Evolutionary conservation across 2,329 filamentous ascomycete genomes (phyloP).

Genomic region (Piedraia hortae): DNA sequence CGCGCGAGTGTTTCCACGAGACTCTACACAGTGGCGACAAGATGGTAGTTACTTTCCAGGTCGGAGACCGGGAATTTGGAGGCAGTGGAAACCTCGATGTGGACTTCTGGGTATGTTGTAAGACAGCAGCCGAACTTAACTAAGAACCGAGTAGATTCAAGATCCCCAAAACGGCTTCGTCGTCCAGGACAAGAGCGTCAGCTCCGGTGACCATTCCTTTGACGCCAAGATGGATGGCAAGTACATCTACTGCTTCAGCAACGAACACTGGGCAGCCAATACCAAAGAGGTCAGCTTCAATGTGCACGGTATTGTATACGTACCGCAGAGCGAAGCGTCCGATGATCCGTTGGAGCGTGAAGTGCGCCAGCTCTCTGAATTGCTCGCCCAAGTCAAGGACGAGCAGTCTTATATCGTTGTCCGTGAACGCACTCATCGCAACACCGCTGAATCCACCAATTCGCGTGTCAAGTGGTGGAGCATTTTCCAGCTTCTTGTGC

Average conservation of each 20-base stretch:
- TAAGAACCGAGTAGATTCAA: conserved; percentile 30
- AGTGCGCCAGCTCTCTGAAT: conserved; percentile 60
- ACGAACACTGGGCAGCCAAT: conserved; percentile 88
- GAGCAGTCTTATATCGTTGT: conserved; percentile 94
- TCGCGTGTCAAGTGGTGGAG: conserved; percentile 98
- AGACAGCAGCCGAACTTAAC: conserved; percentile 1
- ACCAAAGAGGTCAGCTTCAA: conserved; percentile 98
- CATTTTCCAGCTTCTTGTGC: conserved; percentile 72
- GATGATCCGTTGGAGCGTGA: conserved; percentile 76
- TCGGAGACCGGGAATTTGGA: conserved; percentile 87
- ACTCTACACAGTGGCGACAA: conserved; percentile 72
- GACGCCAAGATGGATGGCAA: conserved; percentile 61
- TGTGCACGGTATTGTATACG: conserved; percentile 94
- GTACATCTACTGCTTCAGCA: conserved; percentile 95
- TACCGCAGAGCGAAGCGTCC: conserved; percentile 59
- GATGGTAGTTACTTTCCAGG: conserved; percentile 97
- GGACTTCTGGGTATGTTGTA: conserved; percentile 68
- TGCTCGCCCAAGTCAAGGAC: conserved; percentile 80
- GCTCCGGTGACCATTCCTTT: conserved; percentile 84
- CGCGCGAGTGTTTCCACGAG: conserved; percentile 95
- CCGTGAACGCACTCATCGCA: conserved; percentile 83
- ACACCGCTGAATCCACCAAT: conserved; percentile 97
- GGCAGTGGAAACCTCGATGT: conserved; percentile 83
- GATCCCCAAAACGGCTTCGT: conserved; percentile 52
- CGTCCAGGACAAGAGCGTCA: conserved; percentile 51